These are phyloP conservation scores for Penicillium sumatraense DNA, from an alignment of 2,329 filamentous ascomycete genomes.

Conservation along the genomic window DNA sequence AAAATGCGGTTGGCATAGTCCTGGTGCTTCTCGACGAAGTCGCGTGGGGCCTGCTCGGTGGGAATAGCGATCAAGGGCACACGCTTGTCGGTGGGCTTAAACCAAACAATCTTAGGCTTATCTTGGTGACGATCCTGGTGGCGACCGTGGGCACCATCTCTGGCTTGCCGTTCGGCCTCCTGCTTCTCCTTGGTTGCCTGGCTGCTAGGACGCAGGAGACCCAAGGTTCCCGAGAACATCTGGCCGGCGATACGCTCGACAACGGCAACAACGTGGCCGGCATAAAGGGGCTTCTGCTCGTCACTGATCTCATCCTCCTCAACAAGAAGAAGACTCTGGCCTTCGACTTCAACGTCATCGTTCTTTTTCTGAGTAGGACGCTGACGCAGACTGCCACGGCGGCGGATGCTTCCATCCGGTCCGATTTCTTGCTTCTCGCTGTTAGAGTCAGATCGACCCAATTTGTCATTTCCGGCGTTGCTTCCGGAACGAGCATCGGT, in stretches of 20 bases:
- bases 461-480: conserved; percentile 70
- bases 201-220: conserved; percentile 91
- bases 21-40: conserved; percentile 98
- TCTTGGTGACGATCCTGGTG: conserved; percentile 87
- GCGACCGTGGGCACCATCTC: conserved; percentile 76
- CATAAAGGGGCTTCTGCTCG: conserved; percentile 95
- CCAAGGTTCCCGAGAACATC: conserved; percentile 98
- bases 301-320: conserved; percentile 99
- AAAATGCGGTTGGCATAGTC: conserved; percentile 98
- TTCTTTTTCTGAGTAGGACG: conserved; percentile 99
- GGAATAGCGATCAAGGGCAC: conserved; percentile 97
- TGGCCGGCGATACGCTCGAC: conserved; percentile 96
- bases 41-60: conserved; percentile 93
- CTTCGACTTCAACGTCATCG: conserved; percentile 97
- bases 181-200: conserved; percentile 99
- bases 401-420: conserved; percentile 82
- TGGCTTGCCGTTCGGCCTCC: conserved; percentile 90
- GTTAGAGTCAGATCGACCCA: conserved; percentile 62
- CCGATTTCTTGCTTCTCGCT: conserved; percentile 65
- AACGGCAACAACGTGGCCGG: conserved; percentile 94
- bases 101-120: conserved; percentile 99
- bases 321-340: conserved; percentile 92
- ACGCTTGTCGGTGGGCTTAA: conserved; percentile 99
- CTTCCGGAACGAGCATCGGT: conserved; percentile 84
- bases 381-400: conserved; percentile 93